A percentile compares a stretch with the other conserved stretches of the same genome.
Conservation (phyloP, 768 basidiomycete genomes). For the Pseudohyphozyma bogoriensis region DNA sequence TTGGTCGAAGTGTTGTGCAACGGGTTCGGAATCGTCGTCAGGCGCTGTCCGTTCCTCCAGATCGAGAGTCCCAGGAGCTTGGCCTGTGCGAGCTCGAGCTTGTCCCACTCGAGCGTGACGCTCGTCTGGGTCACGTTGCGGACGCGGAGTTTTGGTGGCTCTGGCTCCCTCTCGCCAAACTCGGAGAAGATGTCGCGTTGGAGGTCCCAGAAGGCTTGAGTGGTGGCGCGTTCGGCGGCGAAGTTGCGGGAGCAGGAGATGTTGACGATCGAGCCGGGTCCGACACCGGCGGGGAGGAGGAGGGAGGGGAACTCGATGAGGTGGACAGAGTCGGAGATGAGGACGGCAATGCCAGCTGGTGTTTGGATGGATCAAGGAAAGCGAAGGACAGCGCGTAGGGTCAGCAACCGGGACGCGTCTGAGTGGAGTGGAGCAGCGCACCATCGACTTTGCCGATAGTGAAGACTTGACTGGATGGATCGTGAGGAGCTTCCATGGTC, state of each 20-base stretch:
- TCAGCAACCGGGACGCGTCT: neutral
- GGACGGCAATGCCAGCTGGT: slow-evolving; percentile 33
- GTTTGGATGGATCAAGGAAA: too few species aligned
- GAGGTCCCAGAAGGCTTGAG: slow-evolving; percentile 70
- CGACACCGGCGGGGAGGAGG: slow-evolving; percentile 80
- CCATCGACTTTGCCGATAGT: slow-evolving; percentile 28
- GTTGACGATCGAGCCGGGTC: slow-evolving; percentile 90
- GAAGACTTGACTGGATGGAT: too few species aligned
- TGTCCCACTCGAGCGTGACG: slow-evolving; percentile 90
- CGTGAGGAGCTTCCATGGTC: too few species aligned
- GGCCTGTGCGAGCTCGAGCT: slow-evolving; percentile 70
- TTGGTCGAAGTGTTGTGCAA: slow-evolving; percentile 64
- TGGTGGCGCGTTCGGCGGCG: slow-evolving; percentile 66
- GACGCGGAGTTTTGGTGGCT: slow-evolving; percentile 68
- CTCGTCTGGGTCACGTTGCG: slow-evolving; percentile 94
- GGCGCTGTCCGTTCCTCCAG: slow-evolving; percentile 79
- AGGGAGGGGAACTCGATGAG: slow-evolving; percentile 97
- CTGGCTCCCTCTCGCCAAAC: slow-evolving; percentile 60
- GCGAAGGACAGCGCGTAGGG: neutral
- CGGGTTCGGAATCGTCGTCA: slow-evolving; percentile 75
- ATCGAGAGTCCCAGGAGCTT: slow-evolving; percentile 82
- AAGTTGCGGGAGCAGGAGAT: slow-evolving; percentile 83
- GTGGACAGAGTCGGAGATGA: slow-evolving; percentile 57
- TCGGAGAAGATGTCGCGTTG: slow-evolving; percentile 67
- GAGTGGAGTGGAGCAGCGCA: neutral